Evolutionary conservation across 305 asterid species (phyloP), one percentile per base, ranked within the genome.

Genomic region (Fraxinus dipetala): DNA sequence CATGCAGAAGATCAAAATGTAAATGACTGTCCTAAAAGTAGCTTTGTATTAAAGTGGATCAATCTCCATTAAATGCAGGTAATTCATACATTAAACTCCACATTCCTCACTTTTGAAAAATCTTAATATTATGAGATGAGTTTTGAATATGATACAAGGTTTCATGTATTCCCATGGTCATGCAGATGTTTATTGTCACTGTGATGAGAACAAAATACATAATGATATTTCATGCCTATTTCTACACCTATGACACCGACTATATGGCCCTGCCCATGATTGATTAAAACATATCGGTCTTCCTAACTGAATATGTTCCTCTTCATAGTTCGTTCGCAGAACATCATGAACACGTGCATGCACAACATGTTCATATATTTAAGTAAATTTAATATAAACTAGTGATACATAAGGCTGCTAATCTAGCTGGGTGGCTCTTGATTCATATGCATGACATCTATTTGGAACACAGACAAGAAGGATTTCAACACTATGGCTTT

Each of bases 401-500:
- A 28, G 74, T 26, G 36, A 4, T 28, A 1, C 75, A 69, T 69
- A 28, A 69, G 36, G 18, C 38, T 4, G 36, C 10, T 2, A 69
- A 13, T 6, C 75, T 69, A 69, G 38, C 20, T 69, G n/a, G 18
- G 75, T 69, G 75, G 20, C 36, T 30, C 36, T 28, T 38, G 38
- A 69, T 30, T 63, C 38, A 69, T 11, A 30, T 14, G 75, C 18
- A 28, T 13, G 36, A 11, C 75, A 69, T 69, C 8, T 3, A 69
- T 26, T 69, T 69, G 75, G 32, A 69, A 69, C 36, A 69, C 38
- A 30, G 75, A 63, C 34, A 1, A 28, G 74, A 69, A 69, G 75
- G 75, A 30, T 28, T 26, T 69, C 75, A 69, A 30, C 38, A 69
- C 70, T 36, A 59, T 59, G 45, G 56, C 45, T 59, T 82, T 79